Evolutionary conservation across 75 land plant genomes (phyloP).

Genomic region (Picea glauca): DNA sequence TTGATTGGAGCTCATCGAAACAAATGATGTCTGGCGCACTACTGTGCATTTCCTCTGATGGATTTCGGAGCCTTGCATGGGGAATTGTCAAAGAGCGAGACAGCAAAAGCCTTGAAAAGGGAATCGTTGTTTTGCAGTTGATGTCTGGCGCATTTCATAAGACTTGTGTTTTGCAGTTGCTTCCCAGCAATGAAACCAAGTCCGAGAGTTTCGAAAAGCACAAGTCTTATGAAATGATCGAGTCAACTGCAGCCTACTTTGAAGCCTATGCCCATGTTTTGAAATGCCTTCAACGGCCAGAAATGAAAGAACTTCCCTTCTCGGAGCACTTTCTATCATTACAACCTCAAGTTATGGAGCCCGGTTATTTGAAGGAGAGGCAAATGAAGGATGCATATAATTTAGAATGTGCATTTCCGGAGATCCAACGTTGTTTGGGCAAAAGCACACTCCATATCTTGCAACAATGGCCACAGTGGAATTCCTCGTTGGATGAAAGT

Average conservation of each 20-base stretch:
- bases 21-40: slow-evolving; percentile 19
- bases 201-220: no score
- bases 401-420: slow-evolving; percentile 17
- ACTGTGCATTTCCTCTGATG: slow-evolving; percentile 16
- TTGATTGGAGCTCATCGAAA: slow-evolving; percentile 3
- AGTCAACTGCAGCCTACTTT: slow-evolving; percentile 23
- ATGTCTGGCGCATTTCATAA: no score
- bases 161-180: no score
- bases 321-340: slow-evolving; percentile 14
- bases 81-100: slow-evolving; percentile 4
- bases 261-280: slow-evolving; percentile 27
- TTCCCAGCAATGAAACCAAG: no score
- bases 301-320: slow-evolving; percentile 26
- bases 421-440: slow-evolving; percentile 10
- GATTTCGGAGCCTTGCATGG: slow-evolving; percentile 10
- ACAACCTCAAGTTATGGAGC: slow-evolving; percentile 13
- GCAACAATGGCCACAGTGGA: slow-evolving; percentile 24
- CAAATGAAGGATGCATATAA: slow-evolving; percentile 10
- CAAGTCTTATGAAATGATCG: slow-evolving; percentile 16
- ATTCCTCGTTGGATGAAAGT: slow-evolving; percentile 13
- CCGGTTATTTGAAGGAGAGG: slow-evolving; percentile 17
- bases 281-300: slow-evolving; percentile 12
- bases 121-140: no score
- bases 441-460: slow-evolving; percentile 8
- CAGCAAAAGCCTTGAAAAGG: not conserved